Percentiles rank a stretch among this genome's conserved stretches.
These are phyloP conservation scores for Sordariomycetes sp. DNA, from an alignment of 2,329 filamentous ascomycete genomes.

Conservation along the genomic window DNA sequence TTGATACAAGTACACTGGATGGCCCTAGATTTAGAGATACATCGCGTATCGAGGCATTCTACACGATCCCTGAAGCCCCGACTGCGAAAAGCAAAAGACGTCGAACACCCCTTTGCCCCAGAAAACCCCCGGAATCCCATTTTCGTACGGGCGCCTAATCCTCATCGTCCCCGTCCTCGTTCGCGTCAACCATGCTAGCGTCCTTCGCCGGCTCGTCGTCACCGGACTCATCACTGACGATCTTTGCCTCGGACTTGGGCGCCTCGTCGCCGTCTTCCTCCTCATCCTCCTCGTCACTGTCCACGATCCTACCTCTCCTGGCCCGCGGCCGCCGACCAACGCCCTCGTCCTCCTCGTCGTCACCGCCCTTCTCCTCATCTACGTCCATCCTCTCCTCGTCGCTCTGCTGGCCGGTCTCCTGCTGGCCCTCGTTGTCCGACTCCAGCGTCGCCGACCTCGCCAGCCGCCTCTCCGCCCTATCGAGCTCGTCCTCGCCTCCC, in stretches of 20 bases:
- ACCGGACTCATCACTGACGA: constrained; percentile 13
- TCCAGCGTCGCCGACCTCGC: constrained; percentile 11
- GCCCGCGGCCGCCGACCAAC: constrained; percentile 30
- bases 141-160: too few species aligned
- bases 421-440: constrained; percentile 18
- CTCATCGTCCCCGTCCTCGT: constrained; percentile 16
- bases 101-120: too few species aligned
- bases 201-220: constrained; percentile 14
- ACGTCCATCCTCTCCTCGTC: constrained; percentile 41
- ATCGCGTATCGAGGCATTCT: too few species aligned
- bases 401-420: constrained; percentile 12
- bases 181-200: constrained; percentile 28
- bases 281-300: constrained; percentile 44
- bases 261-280: constrained; percentile 6
- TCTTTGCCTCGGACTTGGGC: constrained; percentile 8
- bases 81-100: too few species aligned
- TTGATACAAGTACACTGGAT: too few species aligned
- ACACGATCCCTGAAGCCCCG: too few species aligned
- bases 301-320: constrained; percentile 39
- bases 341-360: constrained; percentile 39
- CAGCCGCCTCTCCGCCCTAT: constrained; percentile 16
- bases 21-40: too few species aligned
- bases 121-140: too few species aligned
- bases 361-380: constrained; percentile 26
- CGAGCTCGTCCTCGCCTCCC: constrained; percentile 10